Percentiles rank a stretch among this genome's conserved stretches.
phyloP scores from a whole-genome alignment of 2,329 filamentous ascomycete genomes.

The Alternaria rosae region DNA sequence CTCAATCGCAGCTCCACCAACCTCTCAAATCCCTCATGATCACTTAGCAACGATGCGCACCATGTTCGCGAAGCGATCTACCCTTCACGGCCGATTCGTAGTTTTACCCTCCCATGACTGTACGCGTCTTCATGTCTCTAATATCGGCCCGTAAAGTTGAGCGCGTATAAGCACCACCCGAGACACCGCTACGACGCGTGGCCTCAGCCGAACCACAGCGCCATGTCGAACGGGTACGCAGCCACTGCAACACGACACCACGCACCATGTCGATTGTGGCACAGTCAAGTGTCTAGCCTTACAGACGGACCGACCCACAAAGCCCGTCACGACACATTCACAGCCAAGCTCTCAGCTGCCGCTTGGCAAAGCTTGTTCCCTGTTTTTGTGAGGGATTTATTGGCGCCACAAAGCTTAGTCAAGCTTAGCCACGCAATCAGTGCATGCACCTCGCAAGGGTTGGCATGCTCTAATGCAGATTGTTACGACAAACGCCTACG shows the following conservation, averaged over 20 bases:
- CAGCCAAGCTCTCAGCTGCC: slow-evolving; percentile 30
- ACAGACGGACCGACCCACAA: not conserved
- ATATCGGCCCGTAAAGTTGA: not conserved
- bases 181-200: not conserved
- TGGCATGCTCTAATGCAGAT: slow-evolving; percentile 15
- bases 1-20: not conserved
- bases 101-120: not conserved
- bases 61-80: not conserved
- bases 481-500: slow-evolving; percentile 2
- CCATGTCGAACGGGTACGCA: slow-evolving; percentile 17
- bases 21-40: not conserved
- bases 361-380: slow-evolving; percentile 41
- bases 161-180: not conserved
- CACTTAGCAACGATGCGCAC: not conserved
- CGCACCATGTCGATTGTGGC: slow-evolving; percentile 15
- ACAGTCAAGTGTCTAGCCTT: slow-evolving; percentile 4
- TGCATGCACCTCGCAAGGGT: slow-evolving; percentile 17
- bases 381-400: slow-evolving; percentile 34
- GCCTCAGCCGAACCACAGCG: not conserved
- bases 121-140: not conserved
- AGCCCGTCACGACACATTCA: slow-evolving; percentile 17
- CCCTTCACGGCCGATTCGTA: not conserved
- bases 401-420: slow-evolving; percentile 36
- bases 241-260: slow-evolving; percentile 24
- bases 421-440: slow-evolving; percentile 22